Conservation (phyloP, 495 filamentous ascomycete genomes). For the Tuber indicum region DNA sequence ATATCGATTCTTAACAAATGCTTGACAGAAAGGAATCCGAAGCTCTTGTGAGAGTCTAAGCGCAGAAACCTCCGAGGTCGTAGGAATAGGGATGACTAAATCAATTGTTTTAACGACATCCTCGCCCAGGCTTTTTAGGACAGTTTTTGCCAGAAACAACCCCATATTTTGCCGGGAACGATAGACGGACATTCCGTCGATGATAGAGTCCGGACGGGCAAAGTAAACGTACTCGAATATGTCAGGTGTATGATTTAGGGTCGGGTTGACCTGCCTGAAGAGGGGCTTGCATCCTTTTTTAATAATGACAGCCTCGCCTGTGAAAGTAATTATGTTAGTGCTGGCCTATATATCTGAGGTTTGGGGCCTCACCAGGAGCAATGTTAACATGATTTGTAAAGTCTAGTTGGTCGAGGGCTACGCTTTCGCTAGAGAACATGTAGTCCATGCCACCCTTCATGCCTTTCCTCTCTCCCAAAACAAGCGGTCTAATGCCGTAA, state of each 20-base stretch:
- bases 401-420: slow-evolving; percentile 80
- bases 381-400: slow-evolving; percentile 79
- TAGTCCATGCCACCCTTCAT: slow-evolving; percentile 71
- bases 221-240: slow-evolving; percentile 91
- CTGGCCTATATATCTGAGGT: background rate
- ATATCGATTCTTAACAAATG: slow-evolving; percentile 92
- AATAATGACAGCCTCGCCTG: slow-evolving; percentile 82
- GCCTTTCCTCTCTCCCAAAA: slow-evolving; percentile 65
- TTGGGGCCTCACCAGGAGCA: slow-evolving; percentile 52
- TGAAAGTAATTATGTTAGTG: slow-evolving; percentile 5
- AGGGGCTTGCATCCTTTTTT: slow-evolving; percentile 71
- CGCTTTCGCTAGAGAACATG: slow-evolving; percentile 96
- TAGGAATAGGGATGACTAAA: slow-evolving; percentile 82
- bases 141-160: slow-evolving; percentile 70
- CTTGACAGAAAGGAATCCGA: slow-evolving; percentile 73
- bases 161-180: slow-evolving; percentile 89
- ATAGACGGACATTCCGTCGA: slow-evolving; percentile 90
- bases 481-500: slow-evolving; percentile 83
- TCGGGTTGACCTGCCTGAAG: slow-evolving; percentile 67
- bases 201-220: slow-evolving; percentile 80
- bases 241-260: slow-evolving; percentile 75
- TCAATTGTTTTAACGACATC: slow-evolving; percentile 79
- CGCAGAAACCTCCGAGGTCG: slow-evolving; percentile 80
- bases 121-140: slow-evolving; percentile 64
- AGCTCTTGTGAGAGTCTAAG: slow-evolving; percentile 69